Percentiles rank a stretch among this genome's conserved stretches.
Evolutionary conservation across 805 yeast species (phyloP).

Genomic region (Ogataea sp.): DNA sequence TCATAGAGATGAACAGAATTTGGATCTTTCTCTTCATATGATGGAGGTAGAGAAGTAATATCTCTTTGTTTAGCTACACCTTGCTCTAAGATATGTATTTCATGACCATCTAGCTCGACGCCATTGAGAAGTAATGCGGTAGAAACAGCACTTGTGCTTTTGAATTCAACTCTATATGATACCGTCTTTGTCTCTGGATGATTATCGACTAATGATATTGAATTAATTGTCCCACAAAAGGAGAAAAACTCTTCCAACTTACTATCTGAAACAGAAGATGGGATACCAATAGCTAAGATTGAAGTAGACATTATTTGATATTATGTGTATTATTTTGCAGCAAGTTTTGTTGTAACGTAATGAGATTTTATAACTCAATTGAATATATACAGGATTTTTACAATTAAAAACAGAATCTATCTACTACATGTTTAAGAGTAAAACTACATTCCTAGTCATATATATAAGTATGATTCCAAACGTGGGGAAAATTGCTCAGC

Average conservation of each 20-base stretch:
- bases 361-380: too few species aligned
- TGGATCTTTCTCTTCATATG: not conserved
- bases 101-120: conserved; percentile 58
- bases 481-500: too few species aligned
- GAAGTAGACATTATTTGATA: conserved; percentile 22
- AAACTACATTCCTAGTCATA: too few species aligned
- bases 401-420: too few species aligned
- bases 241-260: conserved; percentile 61
- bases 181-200: conserved; percentile 25
- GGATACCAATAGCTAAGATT: conserved; percentile 50
- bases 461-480: too few species aligned
- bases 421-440: too few species aligned
- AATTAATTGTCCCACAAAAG: conserved; percentile 56
- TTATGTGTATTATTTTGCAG: too few species aligned
- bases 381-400: too few species aligned
- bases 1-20: too few species aligned
- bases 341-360: too few species aligned
- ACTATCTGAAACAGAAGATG: conserved; percentile 37
- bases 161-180: conserved; percentile 45
- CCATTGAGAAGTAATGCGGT: conserved; percentile 68
- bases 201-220: conserved; percentile 24
- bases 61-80: conserved; percentile 15
- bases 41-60: not conserved
- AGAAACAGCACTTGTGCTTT: conserved; percentile 49
- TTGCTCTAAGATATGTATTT: conserved; percentile 38